These are phyloP conservation scores for Sergeia podlipaevii DNA, from an alignment of 208 protist genomes.

Conservation along the genomic window DNA sequence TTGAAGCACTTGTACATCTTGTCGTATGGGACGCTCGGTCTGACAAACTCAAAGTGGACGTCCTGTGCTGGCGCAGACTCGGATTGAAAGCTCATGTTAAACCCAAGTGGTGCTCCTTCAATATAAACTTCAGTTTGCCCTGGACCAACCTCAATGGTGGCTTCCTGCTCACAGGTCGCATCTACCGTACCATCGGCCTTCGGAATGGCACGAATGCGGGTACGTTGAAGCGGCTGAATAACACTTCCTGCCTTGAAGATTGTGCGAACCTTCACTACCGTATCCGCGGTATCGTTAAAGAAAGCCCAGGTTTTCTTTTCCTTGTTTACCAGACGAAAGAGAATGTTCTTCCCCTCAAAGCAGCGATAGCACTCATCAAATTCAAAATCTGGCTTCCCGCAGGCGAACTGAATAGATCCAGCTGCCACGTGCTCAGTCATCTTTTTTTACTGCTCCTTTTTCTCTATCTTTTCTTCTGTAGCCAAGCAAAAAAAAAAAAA, in stretches of 20 bases:
- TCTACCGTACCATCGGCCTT: conserved; percentile 7
- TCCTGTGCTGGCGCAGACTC: conserved; percentile 41
- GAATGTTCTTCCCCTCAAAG: conserved; percentile 15
- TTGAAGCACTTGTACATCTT: conserved; percentile 77
- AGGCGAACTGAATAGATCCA: too few relatives aligned
- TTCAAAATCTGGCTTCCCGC: too few relatives aligned
- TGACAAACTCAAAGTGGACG: conserved; percentile 51
- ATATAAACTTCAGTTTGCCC: conserved; percentile 77
- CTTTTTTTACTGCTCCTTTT: too few relatives aligned
- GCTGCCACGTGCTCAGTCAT: too few relatives aligned
- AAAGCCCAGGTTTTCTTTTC: conserved; percentile 71
- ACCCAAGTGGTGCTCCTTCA: conserved; percentile 43
- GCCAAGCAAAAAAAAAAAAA: too few relatives aligned
- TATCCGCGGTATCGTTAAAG: conserved; percentile 83
- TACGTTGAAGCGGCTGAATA: conserved; percentile 39
- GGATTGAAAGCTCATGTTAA: conserved; percentile 50
- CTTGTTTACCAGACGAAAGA: conserved; percentile 24
- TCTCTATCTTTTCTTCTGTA: too few relatives aligned
- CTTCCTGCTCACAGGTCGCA: conserved; percentile 34
- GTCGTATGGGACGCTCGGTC: conserved; percentile 52
- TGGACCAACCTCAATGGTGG: conserved; percentile 65
- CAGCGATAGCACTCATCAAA: too few relatives aligned
- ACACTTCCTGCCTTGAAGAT: conserved; percentile 23
- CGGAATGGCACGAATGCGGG: conserved; percentile 12
- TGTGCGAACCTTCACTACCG: conserved; percentile 10